Evolutionary conservation across 129 eudicot genomes (phyloP).

Genomic region (Lonicera japonica): DNA sequence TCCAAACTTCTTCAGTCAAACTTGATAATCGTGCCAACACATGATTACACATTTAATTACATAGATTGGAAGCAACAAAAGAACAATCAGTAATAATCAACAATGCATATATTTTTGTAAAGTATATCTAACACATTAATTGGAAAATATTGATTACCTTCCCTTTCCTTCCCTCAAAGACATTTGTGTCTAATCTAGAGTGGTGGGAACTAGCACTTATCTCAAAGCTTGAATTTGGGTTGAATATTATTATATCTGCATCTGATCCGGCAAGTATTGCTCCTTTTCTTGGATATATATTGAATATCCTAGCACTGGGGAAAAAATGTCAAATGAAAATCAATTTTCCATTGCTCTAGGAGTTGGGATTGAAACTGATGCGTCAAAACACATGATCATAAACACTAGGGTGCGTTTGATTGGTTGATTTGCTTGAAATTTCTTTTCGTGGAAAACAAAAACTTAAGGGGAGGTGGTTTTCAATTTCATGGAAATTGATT

Average conservation of each 20-base stretch:
- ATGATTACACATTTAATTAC: too few species aligned
- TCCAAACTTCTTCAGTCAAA: too few species aligned
- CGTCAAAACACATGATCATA: slow-evolving; percentile 1
- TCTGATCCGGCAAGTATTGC: slow-evolving; percentile 92
- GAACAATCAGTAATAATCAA: too few species aligned
- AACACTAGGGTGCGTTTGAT: too few species aligned
- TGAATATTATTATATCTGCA: slow-evolving; percentile 91
- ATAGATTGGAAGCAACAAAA: too few species aligned
- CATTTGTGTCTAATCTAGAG: slow-evolving; percentile 83
- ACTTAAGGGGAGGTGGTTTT: too few species aligned
- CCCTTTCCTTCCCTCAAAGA: slow-evolving; percentile 82
- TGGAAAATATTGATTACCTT: slow-evolving; percentile 42
- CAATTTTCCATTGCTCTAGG: slow-evolving; percentile 5
- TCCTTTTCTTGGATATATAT: slow-evolving; percentile 93
- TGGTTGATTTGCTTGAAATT: too few species aligned
- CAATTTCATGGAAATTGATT: too few species aligned
- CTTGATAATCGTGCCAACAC: too few species aligned
- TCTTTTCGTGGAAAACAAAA: too few species aligned
- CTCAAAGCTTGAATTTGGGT: slow-evolving; percentile 80
- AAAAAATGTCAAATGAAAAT: not conserved
- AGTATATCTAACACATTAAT: too few species aligned
- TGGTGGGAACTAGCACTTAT: slow-evolving; percentile 78
- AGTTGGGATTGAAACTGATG: not conserved
- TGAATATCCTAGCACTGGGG: slow-evolving; percentile 76
- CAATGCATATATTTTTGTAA: too few species aligned